Conservation (phyloP, 2,329 filamentous ascomycete genomes). For the Clarireedia hainanense region DNA sequence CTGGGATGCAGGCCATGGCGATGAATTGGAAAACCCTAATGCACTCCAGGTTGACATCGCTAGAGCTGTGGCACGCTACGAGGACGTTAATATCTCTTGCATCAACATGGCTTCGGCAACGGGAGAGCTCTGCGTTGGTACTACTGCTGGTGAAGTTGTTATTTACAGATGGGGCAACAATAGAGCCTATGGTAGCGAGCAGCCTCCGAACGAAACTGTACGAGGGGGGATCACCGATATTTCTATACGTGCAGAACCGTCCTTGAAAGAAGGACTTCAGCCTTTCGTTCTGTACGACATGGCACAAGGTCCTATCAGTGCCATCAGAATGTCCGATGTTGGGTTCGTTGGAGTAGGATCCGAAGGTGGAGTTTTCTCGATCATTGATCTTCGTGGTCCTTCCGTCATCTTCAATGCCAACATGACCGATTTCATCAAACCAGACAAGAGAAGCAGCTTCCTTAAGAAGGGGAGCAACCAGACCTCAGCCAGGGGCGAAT, state of each 20-base stretch:
- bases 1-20: slow-evolving; percentile 87
- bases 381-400: slow-evolving; percentile 85
- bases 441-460: slow-evolving; percentile 71
- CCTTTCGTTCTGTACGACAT: slow-evolving; percentile 77
- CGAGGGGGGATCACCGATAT: slow-evolving; percentile 71
- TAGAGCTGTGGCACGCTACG: slow-evolving; percentile 69
- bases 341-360: slow-evolving; percentile 87
- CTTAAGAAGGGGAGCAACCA: slow-evolving; percentile 46
- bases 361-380: slow-evolving; percentile 68
- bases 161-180: slow-evolving; percentile 88
- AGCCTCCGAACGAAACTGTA: slow-evolving; percentile 44
- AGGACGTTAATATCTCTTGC: slow-evolving; percentile 68
- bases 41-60: slow-evolving; percentile 82
- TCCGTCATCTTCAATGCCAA: slow-evolving; percentile 71
- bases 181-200: slow-evolving; percentile 58
- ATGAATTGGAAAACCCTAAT: slow-evolving; percentile 82
- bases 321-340: slow-evolving; percentile 78
- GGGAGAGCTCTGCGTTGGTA: slow-evolving; percentile 78
- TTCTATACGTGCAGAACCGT: slow-evolving; percentile 59
- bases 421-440: slow-evolving; percentile 64
- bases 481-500: slow-evolving; percentile 51
- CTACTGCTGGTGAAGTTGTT: slow-evolving; percentile 74
- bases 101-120: slow-evolving; percentile 75
- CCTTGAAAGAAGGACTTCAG: slow-evolving; percentile 70
- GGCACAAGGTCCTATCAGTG: slow-evolving; percentile 72